Base-by-base conservation (phyloP, 768 basidiomycete species). In the Clitopilus hobsonii region DNA sequence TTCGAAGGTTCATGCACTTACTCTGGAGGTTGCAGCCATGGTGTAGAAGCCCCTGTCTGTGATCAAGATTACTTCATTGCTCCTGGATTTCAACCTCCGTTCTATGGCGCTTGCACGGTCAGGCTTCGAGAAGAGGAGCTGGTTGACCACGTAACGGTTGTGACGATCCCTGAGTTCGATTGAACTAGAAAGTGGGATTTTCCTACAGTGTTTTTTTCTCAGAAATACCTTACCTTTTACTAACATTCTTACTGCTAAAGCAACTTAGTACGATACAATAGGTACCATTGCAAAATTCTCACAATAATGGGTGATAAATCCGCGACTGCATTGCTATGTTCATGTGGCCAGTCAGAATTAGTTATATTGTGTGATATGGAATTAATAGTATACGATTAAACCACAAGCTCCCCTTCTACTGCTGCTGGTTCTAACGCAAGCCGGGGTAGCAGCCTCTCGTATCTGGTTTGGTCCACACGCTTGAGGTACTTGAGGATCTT, bases 401-500 rank as follows among this genome's bases (percentile, higher is more conserved):
- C 80, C 53, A 91, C 79, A 30, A 98, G 73, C 67, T 98, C 94
- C 38, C 94, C 95, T 69, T 97, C 94, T 1, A 98, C 91, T 30
- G 87, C 85, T 57, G 77, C 77, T 27, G 82, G 77, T 59, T 94
- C 89, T 20, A 98, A 67, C 2, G 88, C 95, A 23, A 97, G 73
- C 56, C 85, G 82, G 47, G 79, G 74, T 51, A 98, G 77, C 23
- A 90, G 63, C 14, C 70, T 72, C 56, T 92, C 88, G 63, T 95
- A 97, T 49, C 92, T 85, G 56, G 78, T 77, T 38, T 81, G 76
- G 60, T 88, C 77, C 29, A 74, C 67, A 28, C 76, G 67, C 66
- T 85, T 87, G 55, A 96, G 73, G 70, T 98, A 97, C 59, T 78
- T 82, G 27, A 98, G 78, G 22, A 94, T 72, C 59, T 86, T 91